Base-by-base conservation (phyloP, 2,329 filamentous ascomycete species). In the Podosphaera aphanis region DNA sequence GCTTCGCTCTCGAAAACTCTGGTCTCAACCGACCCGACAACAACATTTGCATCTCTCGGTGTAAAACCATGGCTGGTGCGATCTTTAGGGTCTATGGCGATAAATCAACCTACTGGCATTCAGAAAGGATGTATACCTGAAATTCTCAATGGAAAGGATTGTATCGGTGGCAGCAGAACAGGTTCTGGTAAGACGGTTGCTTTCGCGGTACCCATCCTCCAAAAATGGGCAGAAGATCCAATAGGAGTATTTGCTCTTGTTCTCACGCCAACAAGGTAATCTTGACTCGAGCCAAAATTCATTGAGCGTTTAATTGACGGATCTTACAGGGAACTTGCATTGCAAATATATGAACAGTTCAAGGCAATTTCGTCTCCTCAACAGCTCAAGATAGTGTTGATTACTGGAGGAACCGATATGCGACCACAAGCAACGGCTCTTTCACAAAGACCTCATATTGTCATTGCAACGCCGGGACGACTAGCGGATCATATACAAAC, bases 171-270 rank as follows among this genome's bases (percentile, higher is more conserved):
- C 33, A 93, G 83, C 58, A 73, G 85, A 50, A 98, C 90, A 0
- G 90, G 90, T 67, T 94, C 88, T 11, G 90, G 90, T 63, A 98
- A 98, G 66, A 98, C 90, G 2, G 78, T 95, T 38, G 86, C 90
- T 1, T 98, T 98, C 62, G 83, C 88, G 1, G 84, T 86, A 8
- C 90, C 90, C 0, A 93, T 98, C 49, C 66, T 98, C 51, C 88
- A 95, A 60, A 80, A 79, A 61, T 95, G 86, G 85, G 77, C 88
- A 2, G 73, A 85, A 57, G 86, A 98, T 64, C 90, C 90, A 0
- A 79, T 79, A 48, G 90, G 84, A 38, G 88, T 95, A 55, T 98
- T 83, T 61, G 88, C 76, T 1, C 66, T 98, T 5, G 74, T 98
- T 13, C 64, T 98, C 56, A 98, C 90, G 7, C 86, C 85, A 18